A percentile compares a stretch with the other conserved stretches of the same genome.
These are phyloP conservation scores for Tolypocladium ovalisporum DNA, from an alignment of 2,329 filamentous ascomycete genomes.

Conservation along the genomic window DNA sequence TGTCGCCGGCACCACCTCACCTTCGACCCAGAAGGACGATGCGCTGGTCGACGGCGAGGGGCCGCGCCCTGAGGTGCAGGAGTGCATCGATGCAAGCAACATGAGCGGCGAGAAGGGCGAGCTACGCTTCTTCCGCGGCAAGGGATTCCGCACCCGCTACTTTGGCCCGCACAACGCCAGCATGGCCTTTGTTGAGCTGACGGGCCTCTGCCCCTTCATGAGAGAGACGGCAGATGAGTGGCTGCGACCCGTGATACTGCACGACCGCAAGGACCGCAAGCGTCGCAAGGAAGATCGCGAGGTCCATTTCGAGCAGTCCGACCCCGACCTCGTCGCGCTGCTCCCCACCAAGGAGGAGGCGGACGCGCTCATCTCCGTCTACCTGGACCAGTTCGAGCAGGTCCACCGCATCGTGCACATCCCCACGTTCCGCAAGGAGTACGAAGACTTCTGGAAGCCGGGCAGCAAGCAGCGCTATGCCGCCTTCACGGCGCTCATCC, in stretches of 20 bases:
- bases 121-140: constrained; percentile 45
- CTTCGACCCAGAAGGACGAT: constrained; percentile 33
- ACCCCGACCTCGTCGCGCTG: constrained; percentile 38
- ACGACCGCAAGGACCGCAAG: constrained; percentile 43
- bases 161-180: constrained; percentile 50
- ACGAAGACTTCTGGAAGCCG: constrained; percentile 42
- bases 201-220: constrained; percentile 50
- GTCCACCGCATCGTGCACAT: constrained; percentile 48
- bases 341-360: constrained; percentile 36
- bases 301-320: constrained; percentile 33
- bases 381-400: constrained; percentile 44
- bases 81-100: constrained; percentile 28
- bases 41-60: constrained; percentile 18
- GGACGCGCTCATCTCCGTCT: constrained; percentile 37
- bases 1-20: constrained; percentile 31
- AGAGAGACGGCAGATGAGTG: constrained; percentile 51
- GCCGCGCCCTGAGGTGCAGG: constrained; percentile 24
- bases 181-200: constrained; percentile 48
- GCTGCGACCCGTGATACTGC: constrained; percentile 46
- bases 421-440: constrained; percentile 45
- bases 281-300: constrained; percentile 43
- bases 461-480: constrained; percentile 32
- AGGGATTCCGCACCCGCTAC: constrained; percentile 49
- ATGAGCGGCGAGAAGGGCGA: constrained; percentile 37
- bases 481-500: constrained; percentile 43